Base-by-base conservation (phyloP, 306 rosid genomes). In the Cucurbita maxima region DNA sequence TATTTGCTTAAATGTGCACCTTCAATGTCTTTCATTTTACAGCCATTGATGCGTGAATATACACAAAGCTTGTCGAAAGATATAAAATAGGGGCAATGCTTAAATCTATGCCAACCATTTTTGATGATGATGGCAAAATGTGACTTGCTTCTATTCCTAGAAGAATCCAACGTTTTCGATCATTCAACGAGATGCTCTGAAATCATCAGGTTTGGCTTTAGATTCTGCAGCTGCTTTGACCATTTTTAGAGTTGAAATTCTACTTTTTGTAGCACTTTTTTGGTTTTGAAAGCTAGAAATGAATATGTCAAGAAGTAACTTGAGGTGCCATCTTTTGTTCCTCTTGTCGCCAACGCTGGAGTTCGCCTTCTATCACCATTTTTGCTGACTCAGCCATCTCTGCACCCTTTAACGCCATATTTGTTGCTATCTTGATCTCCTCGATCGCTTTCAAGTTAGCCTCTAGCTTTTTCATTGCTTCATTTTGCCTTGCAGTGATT, bases 371-470 rank as follows among this genome's bases (percentile, higher is more conserved):
- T 41, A 88, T 84, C 59, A 79, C 82, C 61, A 67, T 30, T 75
- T 85, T 92, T n/a, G 89, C 89, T 0, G 91, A 81, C 37, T 84
- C 88, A 14, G 92, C 90, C 82, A 79, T 83, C 74, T 85, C 90
- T 80, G 93, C 89, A 10, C 82, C 75, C 81, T 77, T 85, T 80
- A 92, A 51, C 47, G 96, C 96, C 13, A 84, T 53, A 25, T 88
- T 87, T 9, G 90, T 86, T 52, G 96, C 96, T 18, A 52, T 76
- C 78, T 82, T 78, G 44, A 88, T 90, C 74, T 87, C 89, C 76
- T 90, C 91, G 18, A 90, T 87, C 8, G 85, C 87, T 75, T 81
- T 92, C 74, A 84, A 53, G 58, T 72, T 84, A 30, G 88, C 89
- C 77, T 88, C 90, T 77, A 87, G 50, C 79, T 83, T 90, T 45